A percentile compares a stretch with the other conserved stretches of the same genome.
Evolutionary conservation across 768 basidiomycete species (phyloP).

Genomic region (Polyporus arcularius): DNA sequence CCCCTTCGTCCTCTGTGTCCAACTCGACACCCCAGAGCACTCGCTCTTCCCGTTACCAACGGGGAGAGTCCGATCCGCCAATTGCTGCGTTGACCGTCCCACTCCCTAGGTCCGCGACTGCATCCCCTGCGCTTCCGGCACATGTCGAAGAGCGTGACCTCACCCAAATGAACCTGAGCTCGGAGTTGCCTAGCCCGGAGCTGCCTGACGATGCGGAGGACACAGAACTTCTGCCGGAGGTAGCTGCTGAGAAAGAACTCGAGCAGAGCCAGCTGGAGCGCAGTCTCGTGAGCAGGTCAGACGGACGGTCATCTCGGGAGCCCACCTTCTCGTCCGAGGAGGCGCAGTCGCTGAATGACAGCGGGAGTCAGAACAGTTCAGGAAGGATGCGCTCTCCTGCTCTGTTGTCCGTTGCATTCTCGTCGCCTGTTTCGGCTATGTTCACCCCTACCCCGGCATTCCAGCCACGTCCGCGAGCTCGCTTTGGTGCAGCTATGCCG

Average conservation of each 20-base stretch:
- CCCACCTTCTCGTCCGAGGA: slow-evolving; percentile 78
- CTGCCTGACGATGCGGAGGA: slow-evolving; percentile 1
- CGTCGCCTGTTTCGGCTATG: slow-evolving; percentile 58
- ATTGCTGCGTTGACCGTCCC: slow-evolving; percentile 47
- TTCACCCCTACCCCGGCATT: slow-evolving; percentile 74
- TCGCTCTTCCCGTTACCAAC: slow-evolving; percentile 42
- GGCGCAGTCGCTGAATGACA: slow-evolving; percentile 17
- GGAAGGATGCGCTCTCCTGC: slow-evolving; percentile 34
- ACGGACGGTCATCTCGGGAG: slow-evolving; percentile 35
- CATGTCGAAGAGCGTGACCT: slow-evolving; percentile 11
- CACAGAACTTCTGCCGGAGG: slow-evolving; percentile 16
- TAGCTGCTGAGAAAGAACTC: background rate
- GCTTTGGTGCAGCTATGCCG: slow-evolving; percentile 52
- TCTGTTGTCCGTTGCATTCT: slow-evolving; percentile 42
- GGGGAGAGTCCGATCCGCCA: slow-evolving; percentile 45
- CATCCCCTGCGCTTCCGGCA: slow-evolving; percentile 22
- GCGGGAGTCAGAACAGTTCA: background rate
- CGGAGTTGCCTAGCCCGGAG: background rate
- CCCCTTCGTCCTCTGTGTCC: slow-evolving; percentile 29
- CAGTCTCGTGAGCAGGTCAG: background rate
- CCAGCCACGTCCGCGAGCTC: slow-evolving; percentile 59
- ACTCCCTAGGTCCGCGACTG: slow-evolving; percentile 35
- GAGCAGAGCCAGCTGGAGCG: background rate
- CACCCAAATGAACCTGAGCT: slow-evolving; percentile 15
- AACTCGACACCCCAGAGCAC: slow-evolving; percentile 45